phyloP scores from a whole-genome alignment of 768 basidiomycete species.

The Panellus pusillus region DNA sequence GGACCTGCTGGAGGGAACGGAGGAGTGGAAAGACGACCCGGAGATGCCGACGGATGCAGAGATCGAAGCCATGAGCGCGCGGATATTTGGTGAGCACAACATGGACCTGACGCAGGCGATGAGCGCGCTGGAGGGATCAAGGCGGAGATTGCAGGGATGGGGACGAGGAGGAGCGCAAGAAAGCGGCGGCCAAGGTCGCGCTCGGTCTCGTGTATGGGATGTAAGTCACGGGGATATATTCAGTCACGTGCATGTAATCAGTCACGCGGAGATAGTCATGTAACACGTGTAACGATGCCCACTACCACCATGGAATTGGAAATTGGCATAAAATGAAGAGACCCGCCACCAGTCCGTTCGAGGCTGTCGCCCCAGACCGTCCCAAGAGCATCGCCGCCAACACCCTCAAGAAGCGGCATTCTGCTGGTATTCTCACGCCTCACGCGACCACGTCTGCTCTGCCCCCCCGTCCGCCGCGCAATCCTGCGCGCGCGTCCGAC shows the following conservation, averaged over 20 bases:
- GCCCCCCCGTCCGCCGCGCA: constrained; percentile 34
- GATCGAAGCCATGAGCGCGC: constrained; percentile 46
- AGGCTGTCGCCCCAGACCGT: neutral
- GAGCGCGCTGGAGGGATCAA: constrained; percentile 67
- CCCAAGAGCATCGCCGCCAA: constrained; percentile 1
- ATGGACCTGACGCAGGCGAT: constrained; percentile 62
- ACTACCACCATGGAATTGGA: too few species aligned
- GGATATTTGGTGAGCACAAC: constrained; percentile 54
- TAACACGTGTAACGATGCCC: too few species aligned
- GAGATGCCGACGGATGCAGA: constrained; percentile 49
- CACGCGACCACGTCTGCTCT: constrained; percentile 19
- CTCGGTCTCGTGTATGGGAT: constrained; percentile 74
- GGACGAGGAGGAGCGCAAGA: constrained; percentile 61
- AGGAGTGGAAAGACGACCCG: constrained; percentile 31
- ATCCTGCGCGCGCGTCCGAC: constrained; percentile 29
- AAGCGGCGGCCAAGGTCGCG: constrained; percentile 71
- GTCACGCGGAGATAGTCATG: too few species aligned
- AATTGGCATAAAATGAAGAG: neutral
- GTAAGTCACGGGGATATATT: too few species aligned
- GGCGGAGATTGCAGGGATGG: constrained; percentile 69
- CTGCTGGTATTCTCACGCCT: constrained; percentile 10
- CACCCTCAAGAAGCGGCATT: constrained; percentile 35
- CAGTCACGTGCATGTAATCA: too few species aligned
- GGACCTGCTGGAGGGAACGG: constrained; percentile 44
- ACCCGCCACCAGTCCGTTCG: constrained; percentile 16